Percentiles rank a stretch among this genome's conserved stretches.
Conservation (phyloP, 2,329 filamentous ascomycete species). For the Aspergillus sp. region DNA sequence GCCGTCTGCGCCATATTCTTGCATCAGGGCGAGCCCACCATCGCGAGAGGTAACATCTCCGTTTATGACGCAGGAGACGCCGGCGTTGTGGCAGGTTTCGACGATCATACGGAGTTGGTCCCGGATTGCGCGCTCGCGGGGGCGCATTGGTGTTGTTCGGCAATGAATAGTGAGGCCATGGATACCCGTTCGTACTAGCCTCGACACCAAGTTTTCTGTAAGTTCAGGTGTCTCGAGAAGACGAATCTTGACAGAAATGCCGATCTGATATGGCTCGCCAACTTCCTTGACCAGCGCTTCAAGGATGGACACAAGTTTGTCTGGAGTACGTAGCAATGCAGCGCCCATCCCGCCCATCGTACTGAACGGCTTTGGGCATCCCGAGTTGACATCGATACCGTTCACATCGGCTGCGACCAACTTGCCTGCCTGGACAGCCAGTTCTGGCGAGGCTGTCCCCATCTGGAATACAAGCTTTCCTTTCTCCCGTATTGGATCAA, state of each 20-base stretch:
- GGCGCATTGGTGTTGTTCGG: slow-evolving; percentile 93
- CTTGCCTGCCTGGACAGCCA: slow-evolving; percentile 79
- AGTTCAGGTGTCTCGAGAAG: slow-evolving; percentile 73
- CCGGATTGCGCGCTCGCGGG: slow-evolving; percentile 81
- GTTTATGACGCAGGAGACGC: slow-evolving; percentile 93
- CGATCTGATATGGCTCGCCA: slow-evolving; percentile 74
- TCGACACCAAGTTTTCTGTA: slow-evolving; percentile 74
- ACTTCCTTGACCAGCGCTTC: slow-evolving; percentile 78
- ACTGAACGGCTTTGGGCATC: slow-evolving; percentile 97
- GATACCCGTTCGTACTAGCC: slow-evolving; percentile 83
- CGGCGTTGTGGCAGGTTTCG: slow-evolving; percentile 74
- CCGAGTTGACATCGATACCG: slow-evolving; percentile 95
- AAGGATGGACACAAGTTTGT: slow-evolving; percentile 79
- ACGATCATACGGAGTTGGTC: slow-evolving; percentile 83
- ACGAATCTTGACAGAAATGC: slow-evolving; percentile 95
- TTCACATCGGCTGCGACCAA: slow-evolving; percentile 84
- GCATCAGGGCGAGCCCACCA: slow-evolving; percentile 68
- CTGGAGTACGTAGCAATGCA: slow-evolving; percentile 80
- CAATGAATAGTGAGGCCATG: slow-evolving; percentile 92
- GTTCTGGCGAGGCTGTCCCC: slow-evolving; percentile 78
- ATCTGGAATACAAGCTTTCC: slow-evolving; percentile 84
- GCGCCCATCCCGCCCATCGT: slow-evolving; percentile 95
- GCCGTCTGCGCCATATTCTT: slow-evolving; percentile 82
- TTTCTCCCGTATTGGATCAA: slow-evolving; percentile 75
- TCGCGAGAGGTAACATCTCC: slow-evolving; percentile 80